A percentile compares a stretch with the other conserved stretches of the same genome.
phyloP scores from a whole-genome alignment of 768 basidiomycete species.

The Mycena indigotica region DNA sequence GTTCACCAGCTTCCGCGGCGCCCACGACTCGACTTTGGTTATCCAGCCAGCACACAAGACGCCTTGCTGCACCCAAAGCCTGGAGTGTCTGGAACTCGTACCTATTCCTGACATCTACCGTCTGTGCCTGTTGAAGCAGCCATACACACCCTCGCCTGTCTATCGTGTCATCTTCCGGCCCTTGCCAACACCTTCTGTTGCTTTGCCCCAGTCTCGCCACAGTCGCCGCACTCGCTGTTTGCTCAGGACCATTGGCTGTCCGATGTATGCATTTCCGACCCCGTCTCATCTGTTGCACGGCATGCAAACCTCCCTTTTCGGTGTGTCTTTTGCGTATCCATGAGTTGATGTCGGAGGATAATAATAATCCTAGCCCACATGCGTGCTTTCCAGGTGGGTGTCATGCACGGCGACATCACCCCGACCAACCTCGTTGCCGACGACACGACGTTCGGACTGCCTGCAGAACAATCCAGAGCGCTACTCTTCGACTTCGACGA shows the following conservation, averaged over 20 bases:
- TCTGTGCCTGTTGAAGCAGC: background rate
- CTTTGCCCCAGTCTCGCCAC: background rate
- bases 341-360: background rate
- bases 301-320: background rate
- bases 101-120: background rate
- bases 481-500: background rate
- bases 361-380: background rate
- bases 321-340: background rate
- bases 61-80: background rate
- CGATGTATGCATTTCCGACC: background rate
- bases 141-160: background rate
- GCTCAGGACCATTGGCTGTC: background rate
- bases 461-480: background rate
- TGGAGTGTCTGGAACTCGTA: background rate
- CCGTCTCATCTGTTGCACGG: background rate
- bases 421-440: background rate
- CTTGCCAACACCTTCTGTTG: background rate
- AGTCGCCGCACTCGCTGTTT: background rate
- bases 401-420: background rate
- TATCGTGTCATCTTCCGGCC: background rate
- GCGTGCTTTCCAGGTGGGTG: background rate
- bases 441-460: background rate
- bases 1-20: background rate
- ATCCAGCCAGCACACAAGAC: background rate
- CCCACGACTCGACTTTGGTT: background rate